Evolutionary conservation across 2,329 filamentous ascomycete genomes (phyloP), one percentile per base, ranked within the genome.

Genomic region (Rugonectria rugulosa): DNA sequence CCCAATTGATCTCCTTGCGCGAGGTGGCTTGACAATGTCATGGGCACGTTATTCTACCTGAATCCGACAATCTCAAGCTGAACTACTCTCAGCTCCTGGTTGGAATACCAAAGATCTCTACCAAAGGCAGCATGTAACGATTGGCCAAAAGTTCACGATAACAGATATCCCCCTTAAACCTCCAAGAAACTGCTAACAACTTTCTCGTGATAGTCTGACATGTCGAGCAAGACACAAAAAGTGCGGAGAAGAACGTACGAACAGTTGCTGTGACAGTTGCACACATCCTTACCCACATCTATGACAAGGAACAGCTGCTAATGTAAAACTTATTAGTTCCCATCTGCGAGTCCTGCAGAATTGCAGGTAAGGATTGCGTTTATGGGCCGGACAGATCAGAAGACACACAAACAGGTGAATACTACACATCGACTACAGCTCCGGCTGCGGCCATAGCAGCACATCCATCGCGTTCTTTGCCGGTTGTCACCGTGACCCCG

Each of bases 381-480:
- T 54, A 54, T 26, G 44, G 51, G 17, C 43, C 51, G 41, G 51
- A 48, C 27, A 26, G 51, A 27, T 43, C 49, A 21, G 32, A 20
- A 20, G 24, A 32, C 34, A 20, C 44, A 47, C 26, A 31, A 37
- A 34, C 44, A 38, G 27, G 32, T 11, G 20, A 32, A 37, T 60
- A 3, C 59, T 65, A 17, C 53, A 60, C 12, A 48, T 47, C 27
- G 62, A 52, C 12, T 57, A 65, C 11, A 53, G 47, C 2, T 6
- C 65, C 23, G 32, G 50, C 2, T 6, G 64, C 3, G 49, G 65
- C 23, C 7, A 45, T 41, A 15, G 41, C 49, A 37, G 37, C 24
- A 10, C 41, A 45, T 24, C 41, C 32, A 7, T 34, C 42, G 26
- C 49, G 34, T 15, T 27, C 50, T 20, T 42, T 53, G 5, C 50